phyloP scores from a whole-genome alignment of 495 filamentous ascomycete species.

The Penicillium cosmopolitanum region DNA sequence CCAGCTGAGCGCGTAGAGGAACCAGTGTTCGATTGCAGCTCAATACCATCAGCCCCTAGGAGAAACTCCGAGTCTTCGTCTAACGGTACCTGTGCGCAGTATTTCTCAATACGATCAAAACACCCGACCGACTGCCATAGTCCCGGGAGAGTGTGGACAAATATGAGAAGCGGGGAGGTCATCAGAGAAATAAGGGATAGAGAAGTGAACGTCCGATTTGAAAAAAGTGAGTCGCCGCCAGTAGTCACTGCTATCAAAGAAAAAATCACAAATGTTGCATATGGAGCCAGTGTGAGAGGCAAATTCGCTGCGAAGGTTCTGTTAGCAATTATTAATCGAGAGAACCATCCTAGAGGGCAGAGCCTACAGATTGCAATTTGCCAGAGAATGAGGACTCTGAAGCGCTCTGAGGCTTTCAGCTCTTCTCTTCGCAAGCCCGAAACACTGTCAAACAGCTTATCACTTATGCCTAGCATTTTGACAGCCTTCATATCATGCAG shows the following conservation, averaged over 20 bases:
- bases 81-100: slow-evolving; percentile 13
- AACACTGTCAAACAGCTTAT: slow-evolving; percentile 19
- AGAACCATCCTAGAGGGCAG: too few species aligned
- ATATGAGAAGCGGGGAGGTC: slow-evolving; percentile 30
- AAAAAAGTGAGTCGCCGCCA: slow-evolving; percentile 41
- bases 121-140: slow-evolving; percentile 27
- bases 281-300: slow-evolving; percentile 28
- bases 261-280: slow-evolving; percentile 46
- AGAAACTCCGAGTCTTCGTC: not conserved
- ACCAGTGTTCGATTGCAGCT: too few species aligned
- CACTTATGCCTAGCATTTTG: slow-evolving; percentile 45
- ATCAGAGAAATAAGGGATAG: slow-evolving; percentile 41
- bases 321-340: too few species aligned
- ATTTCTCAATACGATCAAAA: slow-evolving; percentile 38
- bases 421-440: slow-evolving; percentile 14
- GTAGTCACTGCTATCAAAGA: slow-evolving; percentile 46
- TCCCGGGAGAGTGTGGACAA: slow-evolving; percentile 30
- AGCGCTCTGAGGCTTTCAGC: slow-evolving; percentile 23
- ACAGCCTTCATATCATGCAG: slow-evolving; percentile 46
- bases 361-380: not conserved
- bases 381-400: slow-evolving; percentile 18
- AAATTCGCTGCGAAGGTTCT: not conserved
- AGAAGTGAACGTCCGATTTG: slow-evolving; percentile 40
- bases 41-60: too few species aligned
- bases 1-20: too few species aligned